Evolutionary conservation across 140 eudicot genomes (phyloP), one percentile per base, ranked within the genome.

Genomic region (Erigeron philadelphicus): DNA sequence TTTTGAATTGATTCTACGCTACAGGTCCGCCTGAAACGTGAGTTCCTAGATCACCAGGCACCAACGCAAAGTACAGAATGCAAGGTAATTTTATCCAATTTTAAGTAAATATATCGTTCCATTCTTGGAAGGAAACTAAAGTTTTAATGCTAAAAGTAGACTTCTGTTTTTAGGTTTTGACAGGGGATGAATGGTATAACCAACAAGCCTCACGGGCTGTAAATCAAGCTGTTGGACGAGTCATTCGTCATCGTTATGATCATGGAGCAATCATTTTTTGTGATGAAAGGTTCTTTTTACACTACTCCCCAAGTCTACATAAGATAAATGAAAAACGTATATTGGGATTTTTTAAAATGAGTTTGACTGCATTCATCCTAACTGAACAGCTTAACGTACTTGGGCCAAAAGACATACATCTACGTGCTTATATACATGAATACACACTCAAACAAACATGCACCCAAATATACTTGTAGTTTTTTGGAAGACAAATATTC

Each of bases 171-270:
- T 77, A 88, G 95, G 84, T 58, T 78, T 76, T 93, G 50, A 86
- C 90, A 7, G 98, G 98, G 68, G 98, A 86, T 72, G 95, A 87
- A 72, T 93, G 98, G 98, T 93, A 93, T 76, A 82, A 81, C 66
- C 98, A 93, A 75, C 96, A 93, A 82, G 95, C 98, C 23, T 83
- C 96, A 47, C 86, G 98, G 35, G 98, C 96, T 76, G 95, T 93
- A 58, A 93, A 93, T 74, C 98, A 93, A 90, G 98, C 98, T 65
- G 94, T 93, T 76, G 98, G 98, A 38, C 93, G 98, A 70, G 98
- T 93, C 74, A 89, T 93, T 74, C 96, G 98, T 60, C 98, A 93
- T 78, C 90, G 86, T 41, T 88, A 89, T 87, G 98, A 93, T 85
- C 87, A 88, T 49, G 98, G 98, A 59, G 98, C 98, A 66, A 88